Evolutionary conservation across 441 rosid species (phyloP), one percentile per base, ranked within the genome.

Genomic region (Jatropha multifida): DNA sequence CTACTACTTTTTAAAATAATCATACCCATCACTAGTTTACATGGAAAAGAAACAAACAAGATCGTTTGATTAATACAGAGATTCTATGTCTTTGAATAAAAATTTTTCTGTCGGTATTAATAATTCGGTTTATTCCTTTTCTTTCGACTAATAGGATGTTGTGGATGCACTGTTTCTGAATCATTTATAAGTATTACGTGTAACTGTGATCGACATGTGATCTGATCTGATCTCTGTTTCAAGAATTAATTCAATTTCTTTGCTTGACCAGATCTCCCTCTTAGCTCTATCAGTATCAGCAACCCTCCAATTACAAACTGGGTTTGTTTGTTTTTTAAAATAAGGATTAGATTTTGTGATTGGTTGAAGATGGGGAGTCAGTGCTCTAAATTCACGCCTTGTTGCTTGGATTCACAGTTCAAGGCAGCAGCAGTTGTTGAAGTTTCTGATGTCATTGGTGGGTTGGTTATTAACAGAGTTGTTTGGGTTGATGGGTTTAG

Each of bases 321-420:
- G 32, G 41, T 74, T 65, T 44, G 7, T 27, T 7, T 67, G 8
- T 9, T 23, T 7, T 40, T 42, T 23, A 1, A 20, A 5, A 37
- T 70, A 68, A 51, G 27, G 32, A 12, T 69, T 63, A 18, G 61
- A 51, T 69, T 70, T 65, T 62, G 11, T 51, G 26, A 44, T 77
- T 63, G 20, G 64, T 60, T 23, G 59, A 76, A 76, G 54, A 94
- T 94, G 98, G 98, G 98, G 69, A 80, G 92, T 80, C 89, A 79
- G 63, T 88, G 89, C 67, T 88, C 94, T 27, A 93, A 86, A 83
- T 69, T 95, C 72, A 76, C 87, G n/a, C 78, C 84, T 0, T 95
- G 94, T 77, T 93, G 98, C 78, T 84, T 85, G 80, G 87, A 83
- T 72, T 87, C 92, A 20, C 92, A 85, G 74, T 85, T 86, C 77